Conservation (phyloP, 495 filamentous ascomycete genomes). For the Aspergillus affinis region DNA sequence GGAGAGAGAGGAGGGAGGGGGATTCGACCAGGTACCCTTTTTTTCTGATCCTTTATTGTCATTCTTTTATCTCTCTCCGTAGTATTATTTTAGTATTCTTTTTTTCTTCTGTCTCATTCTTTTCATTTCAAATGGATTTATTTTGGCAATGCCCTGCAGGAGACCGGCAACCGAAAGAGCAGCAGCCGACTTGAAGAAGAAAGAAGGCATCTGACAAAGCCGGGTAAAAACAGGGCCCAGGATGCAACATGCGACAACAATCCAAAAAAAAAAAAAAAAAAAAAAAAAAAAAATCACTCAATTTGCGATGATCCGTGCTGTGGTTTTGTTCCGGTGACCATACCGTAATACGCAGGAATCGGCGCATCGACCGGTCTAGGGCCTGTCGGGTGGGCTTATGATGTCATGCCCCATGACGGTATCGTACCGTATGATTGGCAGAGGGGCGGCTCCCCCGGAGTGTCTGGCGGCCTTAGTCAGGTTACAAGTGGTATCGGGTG, state of each 20-base stretch:
- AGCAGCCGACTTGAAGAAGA: no score
- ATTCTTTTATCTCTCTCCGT: no score
- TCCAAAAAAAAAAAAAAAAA: constrained; percentile 3
- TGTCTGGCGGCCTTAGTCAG: constrained; percentile 3
- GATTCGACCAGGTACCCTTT: background rate
- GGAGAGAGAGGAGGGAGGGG: background rate
- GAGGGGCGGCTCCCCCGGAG: background rate
- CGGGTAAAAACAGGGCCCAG: no score
- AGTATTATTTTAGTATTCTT: background rate
- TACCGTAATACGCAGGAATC: constrained; percentile 20
- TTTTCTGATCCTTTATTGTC: no score
- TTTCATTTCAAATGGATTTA: no score
- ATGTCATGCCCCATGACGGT: constrained; percentile 23
- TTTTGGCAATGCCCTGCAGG: no score
- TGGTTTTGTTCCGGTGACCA: constrained; percentile 16
- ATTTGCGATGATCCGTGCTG: no score
- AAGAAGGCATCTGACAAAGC: no score
- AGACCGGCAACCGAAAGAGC: no score
- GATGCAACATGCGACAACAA: no score
- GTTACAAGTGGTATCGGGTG: no score
- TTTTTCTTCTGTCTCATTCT: no score
- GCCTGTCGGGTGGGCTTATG: constrained; percentile 24
- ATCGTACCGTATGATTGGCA: constrained; percentile 13
- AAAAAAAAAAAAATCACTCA: constrained; percentile 13
- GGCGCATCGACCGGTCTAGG: constrained; percentile 34